A percentile compares a stretch with the other conserved stretches of the same genome.
phyloP scores from a whole-genome alignment of 2,329 filamentous ascomycete genomes.

The Pestalotiopsis sp. region DNA sequence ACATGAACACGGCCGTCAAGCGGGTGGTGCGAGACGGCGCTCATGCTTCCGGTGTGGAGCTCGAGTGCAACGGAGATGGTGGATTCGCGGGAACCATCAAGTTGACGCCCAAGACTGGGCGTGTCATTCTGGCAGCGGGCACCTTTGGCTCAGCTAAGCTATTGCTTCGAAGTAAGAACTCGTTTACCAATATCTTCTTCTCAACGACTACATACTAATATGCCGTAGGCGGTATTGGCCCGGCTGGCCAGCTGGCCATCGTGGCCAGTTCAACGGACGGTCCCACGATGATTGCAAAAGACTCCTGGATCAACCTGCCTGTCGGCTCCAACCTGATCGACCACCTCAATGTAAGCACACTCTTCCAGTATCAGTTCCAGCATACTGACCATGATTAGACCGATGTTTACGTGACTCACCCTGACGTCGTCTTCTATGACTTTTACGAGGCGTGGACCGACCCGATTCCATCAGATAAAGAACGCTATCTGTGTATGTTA shows the following conservation, averaged over 20 bases:
- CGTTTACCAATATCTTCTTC: neutral
- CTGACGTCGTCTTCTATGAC: constrained; percentile 57
- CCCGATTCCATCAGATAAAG: constrained; percentile 43
- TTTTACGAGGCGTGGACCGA: constrained; percentile 61
- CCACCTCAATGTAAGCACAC: constrained; percentile 43
- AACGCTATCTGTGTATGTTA: constrained; percentile 41
- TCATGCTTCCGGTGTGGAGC: constrained; percentile 66
- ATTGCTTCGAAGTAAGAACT: constrained; percentile 58
- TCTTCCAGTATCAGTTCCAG: neutral
- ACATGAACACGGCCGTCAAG: constrained; percentile 65
- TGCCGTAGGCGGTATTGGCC: constrained; percentile 55
- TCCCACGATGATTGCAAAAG: constrained; percentile 47
- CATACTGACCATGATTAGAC: constrained; percentile 33
- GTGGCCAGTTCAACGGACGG: constrained; percentile 52
- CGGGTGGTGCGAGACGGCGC: constrained; percentile 64
- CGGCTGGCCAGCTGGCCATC: constrained; percentile 55
- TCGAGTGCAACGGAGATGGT: constrained; percentile 53
- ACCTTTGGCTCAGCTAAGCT: constrained; percentile 71
- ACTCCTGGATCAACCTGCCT: constrained; percentile 57
- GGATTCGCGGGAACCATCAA: constrained; percentile 62
- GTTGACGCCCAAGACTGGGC: constrained; percentile 57
- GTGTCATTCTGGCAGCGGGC: constrained; percentile 68
- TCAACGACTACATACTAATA: neutral
- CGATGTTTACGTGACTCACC: constrained; percentile 44
- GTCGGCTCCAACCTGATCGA: constrained; percentile 62